Conservation (phyloP, 108 stramenopile species). For the Cafeteria roenbergensis region DNA sequence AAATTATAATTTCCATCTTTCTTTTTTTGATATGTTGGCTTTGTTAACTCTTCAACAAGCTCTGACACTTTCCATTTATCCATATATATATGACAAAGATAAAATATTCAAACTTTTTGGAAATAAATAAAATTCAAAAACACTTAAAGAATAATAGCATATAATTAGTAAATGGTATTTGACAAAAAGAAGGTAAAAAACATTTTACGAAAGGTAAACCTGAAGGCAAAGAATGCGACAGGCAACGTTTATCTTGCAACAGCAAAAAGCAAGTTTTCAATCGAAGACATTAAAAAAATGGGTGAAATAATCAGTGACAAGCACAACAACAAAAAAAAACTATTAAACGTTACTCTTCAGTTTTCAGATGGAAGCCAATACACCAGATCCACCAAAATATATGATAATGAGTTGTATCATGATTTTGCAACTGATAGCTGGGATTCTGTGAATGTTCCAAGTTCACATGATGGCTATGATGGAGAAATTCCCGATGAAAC, state of each 20-base stretch:
- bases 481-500: background rate
- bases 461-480: background rate
- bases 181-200: background rate
- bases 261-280: background rate
- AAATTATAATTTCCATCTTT: background rate
- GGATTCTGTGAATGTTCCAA: background rate
- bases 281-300: background rate
- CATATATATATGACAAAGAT: background rate
- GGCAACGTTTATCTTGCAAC: background rate
- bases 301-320: background rate
- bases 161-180: background rate
- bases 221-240: background rate
- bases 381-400: background rate
- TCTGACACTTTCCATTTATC: background rate
- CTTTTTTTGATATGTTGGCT: background rate
- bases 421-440: background rate
- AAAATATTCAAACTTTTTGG: background rate
- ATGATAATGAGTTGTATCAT: background rate
- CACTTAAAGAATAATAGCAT: background rate
- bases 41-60: background rate
- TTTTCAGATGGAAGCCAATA: background rate
- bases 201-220: background rate
- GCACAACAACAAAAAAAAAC: background rate
- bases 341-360: background rate
- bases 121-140: too few species aligned